Evolutionary conservation across 2,329 filamentous ascomycete species (phyloP).

Genomic region (Akanthomyces dipterigenus): DNA sequence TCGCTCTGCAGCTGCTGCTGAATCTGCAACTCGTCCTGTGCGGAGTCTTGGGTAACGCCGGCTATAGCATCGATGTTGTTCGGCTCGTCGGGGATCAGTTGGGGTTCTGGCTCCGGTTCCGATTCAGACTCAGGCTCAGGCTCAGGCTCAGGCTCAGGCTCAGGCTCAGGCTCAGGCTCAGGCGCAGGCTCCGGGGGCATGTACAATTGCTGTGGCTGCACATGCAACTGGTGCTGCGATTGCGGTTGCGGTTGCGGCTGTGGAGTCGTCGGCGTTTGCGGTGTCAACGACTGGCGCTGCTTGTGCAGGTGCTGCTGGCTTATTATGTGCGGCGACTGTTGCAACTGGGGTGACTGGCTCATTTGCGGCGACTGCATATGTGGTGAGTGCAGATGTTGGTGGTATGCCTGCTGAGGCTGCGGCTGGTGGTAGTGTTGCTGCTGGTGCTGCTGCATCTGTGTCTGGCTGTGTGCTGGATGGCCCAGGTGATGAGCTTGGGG

Average conservation of each 20-base stretch:
- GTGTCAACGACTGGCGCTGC: slow-evolving; percentile 12
- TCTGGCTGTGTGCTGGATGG: slow-evolving; percentile 7
- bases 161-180: not conserved
- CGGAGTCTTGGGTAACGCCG: slow-evolving; percentile 7
- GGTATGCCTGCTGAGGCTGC: slow-evolving; percentile 15
- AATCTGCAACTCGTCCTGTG: slow-evolving; percentile 9
- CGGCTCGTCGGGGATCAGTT: not conserved
- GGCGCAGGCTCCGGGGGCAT: not conserved
- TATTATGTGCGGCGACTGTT: slow-evolving; percentile 14
- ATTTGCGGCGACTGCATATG: slow-evolving; percentile 12
- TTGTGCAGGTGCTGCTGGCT: slow-evolving; percentile 18
- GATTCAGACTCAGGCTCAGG: not conserved
- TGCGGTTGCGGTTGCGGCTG: slow-evolving; percentile 1
- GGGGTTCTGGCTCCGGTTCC: not conserved
- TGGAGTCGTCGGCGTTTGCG: slow-evolving; percentile 4
- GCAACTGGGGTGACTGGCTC: slow-evolving; percentile 1
- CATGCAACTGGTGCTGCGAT: not conserved
- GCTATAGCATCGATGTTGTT: not conserved
- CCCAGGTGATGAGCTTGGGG: not conserved
- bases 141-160: not conserved
- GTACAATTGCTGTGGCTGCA: slow-evolving; percentile 5
- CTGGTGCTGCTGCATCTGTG: slow-evolving; percentile 17
- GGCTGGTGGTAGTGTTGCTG: slow-evolving; percentile 14
- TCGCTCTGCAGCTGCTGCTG: slow-evolving; percentile 6
- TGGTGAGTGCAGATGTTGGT: slow-evolving; percentile 13